Percentiles rank a stretch among this genome's conserved stretches.
These are phyloP conservation scores for Pachysandra terminalis DNA, from an alignment of 164 flowering plant genomes.

Conservation along the genomic window DNA sequence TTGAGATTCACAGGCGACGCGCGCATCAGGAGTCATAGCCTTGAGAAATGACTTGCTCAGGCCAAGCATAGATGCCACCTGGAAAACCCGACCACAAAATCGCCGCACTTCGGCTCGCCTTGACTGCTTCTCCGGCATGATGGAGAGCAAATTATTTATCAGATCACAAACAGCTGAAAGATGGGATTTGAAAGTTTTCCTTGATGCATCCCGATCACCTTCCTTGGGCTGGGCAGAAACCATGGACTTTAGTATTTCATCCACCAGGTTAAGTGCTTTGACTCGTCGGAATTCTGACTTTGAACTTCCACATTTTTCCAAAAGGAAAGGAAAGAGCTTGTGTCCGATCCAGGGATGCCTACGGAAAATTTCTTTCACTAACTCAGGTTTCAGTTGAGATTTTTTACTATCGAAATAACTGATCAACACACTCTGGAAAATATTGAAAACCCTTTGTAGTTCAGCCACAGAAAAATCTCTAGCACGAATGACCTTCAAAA, in stretches of 20 bases:
- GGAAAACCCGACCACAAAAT: slow-evolving; percentile 57
- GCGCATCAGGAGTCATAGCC: slow-evolving; percentile 50
- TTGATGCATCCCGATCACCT: slow-evolving; percentile 18
- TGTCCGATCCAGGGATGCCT: slow-evolving; percentile 77
- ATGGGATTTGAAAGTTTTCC: slow-evolving; percentile 38
- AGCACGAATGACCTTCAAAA: slow-evolving; percentile 62
- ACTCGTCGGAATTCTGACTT: slow-evolving; percentile 62
- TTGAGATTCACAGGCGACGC: slow-evolving; percentile 58
- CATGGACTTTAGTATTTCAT: slow-evolving; percentile 46
- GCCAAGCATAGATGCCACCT: slow-evolving; percentile 37
- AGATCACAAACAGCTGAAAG: slow-evolving; percentile 40
- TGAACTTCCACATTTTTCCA: slow-evolving; percentile 60
- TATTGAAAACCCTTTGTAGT: slow-evolving; percentile 38
- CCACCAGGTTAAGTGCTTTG: slow-evolving; percentile 68
- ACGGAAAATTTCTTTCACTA: slow-evolving; percentile 69
- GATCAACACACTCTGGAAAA: slow-evolving; percentile 37
- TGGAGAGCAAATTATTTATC: slow-evolving; percentile 46
- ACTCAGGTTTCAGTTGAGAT: slow-evolving; percentile 63
- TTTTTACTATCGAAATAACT: slow-evolving; percentile 68
- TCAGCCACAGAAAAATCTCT: slow-evolving; percentile 42
- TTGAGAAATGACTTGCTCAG: slow-evolving; percentile 47
- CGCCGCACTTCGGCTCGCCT: slow-evolving; percentile 60
- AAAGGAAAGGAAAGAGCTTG: slow-evolving; percentile 50
- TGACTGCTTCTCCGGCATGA: slow-evolving; percentile 66
- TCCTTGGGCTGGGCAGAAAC: slow-evolving; percentile 27